Evolutionary conservation across 257 asterid genomes (phyloP), one percentile per base, ranked within the genome.

Genomic region (Forsythia viridissima): DNA sequence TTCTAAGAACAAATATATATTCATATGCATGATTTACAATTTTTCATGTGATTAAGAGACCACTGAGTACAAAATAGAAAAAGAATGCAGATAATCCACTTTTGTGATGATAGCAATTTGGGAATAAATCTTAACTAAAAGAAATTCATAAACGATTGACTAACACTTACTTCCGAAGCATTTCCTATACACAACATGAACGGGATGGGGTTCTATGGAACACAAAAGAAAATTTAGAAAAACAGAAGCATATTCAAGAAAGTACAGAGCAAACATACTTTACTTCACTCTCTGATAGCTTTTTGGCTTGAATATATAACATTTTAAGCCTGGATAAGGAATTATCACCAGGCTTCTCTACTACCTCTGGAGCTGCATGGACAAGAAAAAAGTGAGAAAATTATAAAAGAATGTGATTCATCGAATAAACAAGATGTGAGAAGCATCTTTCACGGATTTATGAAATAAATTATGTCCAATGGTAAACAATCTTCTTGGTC

Each of bases 321-420:
- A 52, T 79, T 85, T 90, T 93, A 71, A 96, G 99, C 87, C 73
- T 90, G 41, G 88, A 72, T 48, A 96, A 83, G 55, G 98, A 96
- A 84, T 74, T 88, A 84, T 96, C 98, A 74, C 94, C 94, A 41
- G 98, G 94, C 87, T 90, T 92, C 83, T 96, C 97, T 70, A 96
- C 98, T 43, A 88, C 84, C 80, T 90, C 97, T 18, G 97, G 98
- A 80, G 93, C 98, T 96, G 94, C 85, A 73, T 20, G 41, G 59
- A 72, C 70, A 82, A 70, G 71, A 37, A 75, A 81, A 69, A 36
- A 74, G 39, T 3, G 18, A 39, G 42, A 59, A 80, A 86, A 40
- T 41, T 34, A 52, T 65, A 80, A 73, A 44, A 61, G 2, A 79
- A 76, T 21, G 66, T 10, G 34, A 52, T 57, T 72, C 16, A 65